phyloP scores from a whole-genome alignment of 1,284 basidiomycete species.

The Caloboletus firmus region DNA sequence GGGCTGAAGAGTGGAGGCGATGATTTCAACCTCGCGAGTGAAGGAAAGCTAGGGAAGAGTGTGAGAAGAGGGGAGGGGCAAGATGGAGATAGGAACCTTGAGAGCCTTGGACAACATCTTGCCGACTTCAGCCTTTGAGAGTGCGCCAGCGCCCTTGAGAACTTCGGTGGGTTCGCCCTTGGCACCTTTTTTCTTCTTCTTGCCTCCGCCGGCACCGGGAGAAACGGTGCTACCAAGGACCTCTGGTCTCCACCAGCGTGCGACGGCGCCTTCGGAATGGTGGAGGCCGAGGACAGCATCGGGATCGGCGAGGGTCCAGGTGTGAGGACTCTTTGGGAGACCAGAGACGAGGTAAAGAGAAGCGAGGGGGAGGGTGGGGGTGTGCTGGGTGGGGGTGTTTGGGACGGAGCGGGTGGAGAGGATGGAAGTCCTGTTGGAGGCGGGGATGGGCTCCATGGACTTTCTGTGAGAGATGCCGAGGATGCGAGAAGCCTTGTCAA shows the following conservation, averaged over 20 bases:
- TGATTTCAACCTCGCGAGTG: constrained; percentile 90
- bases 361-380: constrained; percentile 72
- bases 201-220: constrained; percentile 66
- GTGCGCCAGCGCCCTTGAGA: constrained; percentile 67
- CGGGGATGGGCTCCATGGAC: constrained; percentile 81
- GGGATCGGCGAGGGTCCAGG: constrained; percentile 92
- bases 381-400: constrained; percentile 49
- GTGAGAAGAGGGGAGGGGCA: constrained; percentile 3
- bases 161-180: constrained; percentile 61
- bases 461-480: constrained; percentile 69
- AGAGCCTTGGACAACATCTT: constrained; percentile 89
- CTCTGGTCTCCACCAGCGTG: constrained; percentile 93
- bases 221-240: constrained; percentile 87
- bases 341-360: constrained; percentile 84
- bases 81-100: constrained; percentile 55
- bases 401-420: constrained; percentile 74
- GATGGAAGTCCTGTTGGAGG: constrained; percentile 68
- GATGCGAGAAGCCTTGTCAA: constrained; percentile 68
- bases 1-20: constrained; percentile 88
- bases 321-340: constrained; percentile 80
- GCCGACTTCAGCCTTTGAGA: constrained; percentile 79
- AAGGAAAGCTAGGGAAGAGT: constrained; percentile 65
- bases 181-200: constrained; percentile 60
- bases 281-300: constrained; percentile 83
- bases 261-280: constrained; percentile 85